Evolutionary conservation across 2,329 filamentous ascomycete species (phyloP).

Genomic region (Aspergillus tubingensis): DNA sequence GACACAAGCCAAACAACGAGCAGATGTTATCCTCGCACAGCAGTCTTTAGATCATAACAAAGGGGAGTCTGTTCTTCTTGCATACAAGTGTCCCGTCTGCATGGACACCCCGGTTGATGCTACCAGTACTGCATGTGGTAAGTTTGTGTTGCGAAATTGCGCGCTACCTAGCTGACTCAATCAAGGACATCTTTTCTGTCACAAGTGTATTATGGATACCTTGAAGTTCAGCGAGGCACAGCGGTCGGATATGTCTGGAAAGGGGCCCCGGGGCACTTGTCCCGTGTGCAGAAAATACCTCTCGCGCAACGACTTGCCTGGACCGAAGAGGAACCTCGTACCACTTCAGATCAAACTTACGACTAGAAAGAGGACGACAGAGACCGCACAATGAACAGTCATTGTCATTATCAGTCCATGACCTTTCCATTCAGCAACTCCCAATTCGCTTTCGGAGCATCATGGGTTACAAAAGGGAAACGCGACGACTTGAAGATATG

Average conservation of each 20-base stretch:
- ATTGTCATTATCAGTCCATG: background rate
- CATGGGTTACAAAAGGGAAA: background rate
- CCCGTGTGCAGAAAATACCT: conserved; percentile 49
- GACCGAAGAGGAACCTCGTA: conserved; percentile 39
- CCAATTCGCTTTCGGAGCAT: background rate
- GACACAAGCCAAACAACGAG: conserved; percentile 54
- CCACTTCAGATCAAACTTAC: conserved; percentile 42
- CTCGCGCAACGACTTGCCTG: conserved; percentile 37
- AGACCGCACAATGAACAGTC: background rate
- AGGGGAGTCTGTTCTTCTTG: conserved; percentile 45
- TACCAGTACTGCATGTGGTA: conserved; percentile 63
- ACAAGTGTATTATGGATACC: conserved; percentile 63
- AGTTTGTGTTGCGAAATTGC: conserved; percentile 22
- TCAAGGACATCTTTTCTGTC: conserved; percentile 64
- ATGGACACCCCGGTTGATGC: conserved; percentile 63
- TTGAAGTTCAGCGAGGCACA: conserved; percentile 58
- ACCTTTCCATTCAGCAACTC: too few relatives aligned
- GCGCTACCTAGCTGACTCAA: conserved; percentile 11
- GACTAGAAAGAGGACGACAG: conserved; percentile 28
- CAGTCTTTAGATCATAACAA: conserved; percentile 32
- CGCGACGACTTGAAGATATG: background rate
- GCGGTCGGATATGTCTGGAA: conserved; percentile 35
- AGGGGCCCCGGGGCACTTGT: conserved; percentile 42
- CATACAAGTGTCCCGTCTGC: conserved; percentile 63
- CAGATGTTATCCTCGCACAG: conserved; percentile 54